Conservation (phyloP, 257 asterid genomes). For the Buddleja alternifolia region DNA sequence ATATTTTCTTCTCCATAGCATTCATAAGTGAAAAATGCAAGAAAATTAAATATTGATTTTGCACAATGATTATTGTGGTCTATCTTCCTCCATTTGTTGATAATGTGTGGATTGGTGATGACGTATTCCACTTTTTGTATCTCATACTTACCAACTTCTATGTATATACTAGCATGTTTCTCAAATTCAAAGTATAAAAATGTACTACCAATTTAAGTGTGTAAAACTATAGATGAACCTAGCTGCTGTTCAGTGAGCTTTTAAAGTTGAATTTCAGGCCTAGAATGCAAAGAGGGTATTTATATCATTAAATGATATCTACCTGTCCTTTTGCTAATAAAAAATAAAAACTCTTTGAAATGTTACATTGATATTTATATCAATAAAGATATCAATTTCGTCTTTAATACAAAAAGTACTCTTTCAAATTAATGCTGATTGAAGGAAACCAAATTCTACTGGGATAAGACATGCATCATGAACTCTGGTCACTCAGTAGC, state of each 20-base stretch:
- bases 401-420: no score
- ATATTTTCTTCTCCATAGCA: neutral
- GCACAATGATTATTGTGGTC: neutral
- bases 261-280: neutral
- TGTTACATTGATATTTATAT: no score
- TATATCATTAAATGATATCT: neutral
- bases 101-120: no score
- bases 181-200: neutral
- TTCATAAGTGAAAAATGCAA: neutral
- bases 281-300: constrained; percentile 5
- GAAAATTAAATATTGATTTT: neutral
- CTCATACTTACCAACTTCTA: neutral
- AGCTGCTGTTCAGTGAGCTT: neutral
- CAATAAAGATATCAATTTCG: no score
- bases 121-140: neutral
- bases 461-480: neutral
- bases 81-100: neutral
- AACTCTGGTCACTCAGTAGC: constrained; percentile 9
- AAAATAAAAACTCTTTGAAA: neutral
- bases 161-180: neutral
- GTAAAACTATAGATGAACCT: constrained; percentile 12
- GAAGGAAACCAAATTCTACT: constrained; percentile 2
- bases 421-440: neutral
- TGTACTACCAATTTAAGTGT: neutral
- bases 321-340: neutral